These are phyloP conservation scores for Ophiostoma quercus DNA, from an alignment of 2,329 filamentous ascomycete species.

Conservation along the genomic window DNA sequence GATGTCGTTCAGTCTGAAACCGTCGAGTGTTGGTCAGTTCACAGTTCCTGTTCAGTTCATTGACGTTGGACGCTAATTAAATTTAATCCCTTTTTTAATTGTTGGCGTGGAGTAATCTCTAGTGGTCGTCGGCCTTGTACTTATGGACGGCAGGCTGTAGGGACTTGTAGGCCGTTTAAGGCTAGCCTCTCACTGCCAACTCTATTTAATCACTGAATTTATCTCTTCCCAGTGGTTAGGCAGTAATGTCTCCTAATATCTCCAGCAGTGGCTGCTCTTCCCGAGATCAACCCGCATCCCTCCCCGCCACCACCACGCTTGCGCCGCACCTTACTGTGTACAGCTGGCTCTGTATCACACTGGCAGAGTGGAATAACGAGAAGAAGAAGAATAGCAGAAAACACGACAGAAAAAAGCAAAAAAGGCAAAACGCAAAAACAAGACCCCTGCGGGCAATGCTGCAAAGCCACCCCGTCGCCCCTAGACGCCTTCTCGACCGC, in stretches of 20 bases:
- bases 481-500: background rate
- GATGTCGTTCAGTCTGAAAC: background rate
- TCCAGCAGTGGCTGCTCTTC: background rate
- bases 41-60: background rate
- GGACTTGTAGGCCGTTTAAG: background rate
- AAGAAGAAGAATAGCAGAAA: background rate
- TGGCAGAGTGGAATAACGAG: background rate
- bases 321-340: background rate
- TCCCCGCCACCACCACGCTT: background rate
- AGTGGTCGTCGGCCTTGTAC: background rate
- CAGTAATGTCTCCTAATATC: background rate
- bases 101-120: background rate
- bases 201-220: background rate
- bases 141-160: background rate
- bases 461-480: background rate
- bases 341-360: background rate
- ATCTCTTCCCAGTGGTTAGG: background rate
- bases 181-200: background rate
- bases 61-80: background rate
- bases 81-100: conserved; percentile 3
- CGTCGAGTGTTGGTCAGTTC: background rate
- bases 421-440: background rate
- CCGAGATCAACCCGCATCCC: background rate
- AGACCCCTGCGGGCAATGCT: background rate
- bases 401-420: background rate